Conservation (phyloP, 768 basidiomycete species). For the Neoboletus magnificus region DNA sequence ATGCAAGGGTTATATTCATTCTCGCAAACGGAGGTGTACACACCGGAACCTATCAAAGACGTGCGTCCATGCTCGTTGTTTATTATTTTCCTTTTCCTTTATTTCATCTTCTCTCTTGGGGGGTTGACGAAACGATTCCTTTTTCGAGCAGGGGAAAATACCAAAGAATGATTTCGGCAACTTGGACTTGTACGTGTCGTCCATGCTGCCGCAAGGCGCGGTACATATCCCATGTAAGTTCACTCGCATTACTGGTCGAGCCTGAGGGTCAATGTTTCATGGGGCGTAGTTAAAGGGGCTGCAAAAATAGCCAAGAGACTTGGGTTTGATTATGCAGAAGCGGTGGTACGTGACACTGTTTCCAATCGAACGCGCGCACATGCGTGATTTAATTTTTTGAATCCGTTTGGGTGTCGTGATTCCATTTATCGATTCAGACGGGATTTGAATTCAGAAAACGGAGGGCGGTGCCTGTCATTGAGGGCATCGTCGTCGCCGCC, state of each 20-base stretch:
- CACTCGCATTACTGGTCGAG: not conserved
- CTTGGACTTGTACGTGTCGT: conserved; percentile 91
- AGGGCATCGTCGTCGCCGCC: conserved; percentile 82
- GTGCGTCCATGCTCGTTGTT: conserved; percentile 62
- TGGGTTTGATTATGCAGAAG: conserved; percentile 89
- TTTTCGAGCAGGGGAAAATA: conserved; percentile 67
- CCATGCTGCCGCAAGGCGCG: conserved; percentile 89
- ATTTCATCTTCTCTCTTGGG: not conserved
- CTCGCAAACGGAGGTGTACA: conserved; percentile 79
- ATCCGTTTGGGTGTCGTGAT: not conserved
- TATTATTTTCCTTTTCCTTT: conserved; percentile 2
- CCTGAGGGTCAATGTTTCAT: conserved; percentile 10
- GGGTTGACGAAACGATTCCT: conserved; percentile 4
- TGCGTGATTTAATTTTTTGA: conserved; percentile 6
- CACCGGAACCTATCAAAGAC: conserved; percentile 77
- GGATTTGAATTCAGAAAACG: conserved; percentile 97
- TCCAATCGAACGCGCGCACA: not conserved
- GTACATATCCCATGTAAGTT: conserved; percentile 87
- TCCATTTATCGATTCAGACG: conserved; percentile 48
- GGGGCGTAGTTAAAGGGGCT: conserved; percentile 67
- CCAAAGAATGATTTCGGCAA: conserved; percentile 97
- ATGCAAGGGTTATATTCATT: conserved; percentile 88
- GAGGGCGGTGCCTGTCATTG: conserved; percentile 77
- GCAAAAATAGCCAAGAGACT: conserved; percentile 86
- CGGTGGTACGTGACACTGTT: conserved; percentile 67